A percentile compares a stretch with the other conserved stretches of the same genome.
These are phyloP conservation scores for Penicillium parvum DNA, from an alignment of 495 filamentous ascomycete genomes.

Conservation along the genomic window DNA sequence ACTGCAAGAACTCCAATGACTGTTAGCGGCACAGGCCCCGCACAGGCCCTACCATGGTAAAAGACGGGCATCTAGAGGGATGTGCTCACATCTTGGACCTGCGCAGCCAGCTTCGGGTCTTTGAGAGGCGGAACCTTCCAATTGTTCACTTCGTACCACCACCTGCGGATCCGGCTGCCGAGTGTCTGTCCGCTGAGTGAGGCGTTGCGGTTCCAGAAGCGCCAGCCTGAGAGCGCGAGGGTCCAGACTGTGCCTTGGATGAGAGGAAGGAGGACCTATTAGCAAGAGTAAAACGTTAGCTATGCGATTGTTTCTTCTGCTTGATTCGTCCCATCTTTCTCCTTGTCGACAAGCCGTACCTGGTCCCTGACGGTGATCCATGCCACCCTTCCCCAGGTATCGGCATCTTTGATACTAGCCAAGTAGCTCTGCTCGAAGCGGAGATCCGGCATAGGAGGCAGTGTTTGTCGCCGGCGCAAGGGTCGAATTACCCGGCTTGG, in stretches of 20 bases:
- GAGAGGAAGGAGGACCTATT: conserved; percentile 74
- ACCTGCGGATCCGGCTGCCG: conserved; percentile 68
- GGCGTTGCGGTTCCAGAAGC: conserved; percentile 72
- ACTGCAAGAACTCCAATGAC: conserved; percentile 41
- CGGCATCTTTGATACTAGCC: conserved; percentile 70
- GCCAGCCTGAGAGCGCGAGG: conserved; percentile 74
- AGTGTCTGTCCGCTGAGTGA: conserved; percentile 63
- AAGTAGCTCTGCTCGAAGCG: conserved; percentile 98
- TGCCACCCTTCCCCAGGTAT: conserved; percentile 69
- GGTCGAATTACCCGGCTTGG: conserved; percentile 54
- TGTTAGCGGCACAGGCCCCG: conserved; percentile 23
- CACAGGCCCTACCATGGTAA: conserved; percentile 1
- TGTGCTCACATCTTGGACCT: conserved; percentile 46
- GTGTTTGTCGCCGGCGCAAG: conserved; percentile 46
- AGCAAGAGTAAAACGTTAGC: conserved; percentile 4
- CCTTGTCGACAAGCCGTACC: conserved; percentile 40
- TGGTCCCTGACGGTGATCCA: conserved; percentile 89
- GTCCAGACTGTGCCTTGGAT: conserved; percentile 82
- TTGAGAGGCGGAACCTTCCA: conserved; percentile 58
- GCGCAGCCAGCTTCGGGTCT: conserved; percentile 32
- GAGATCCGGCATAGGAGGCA: conserved; percentile 87
- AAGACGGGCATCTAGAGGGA: conserved; percentile 8
- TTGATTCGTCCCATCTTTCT: not conserved
- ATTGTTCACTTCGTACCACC: conserved; percentile 91
- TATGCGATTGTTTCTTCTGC: not conserved